A percentile compares a stretch with the other conserved stretches of the same genome.
Conservation (phyloP, 805 yeast species). For the Cyberlindnera euphorbiae region DNA sequence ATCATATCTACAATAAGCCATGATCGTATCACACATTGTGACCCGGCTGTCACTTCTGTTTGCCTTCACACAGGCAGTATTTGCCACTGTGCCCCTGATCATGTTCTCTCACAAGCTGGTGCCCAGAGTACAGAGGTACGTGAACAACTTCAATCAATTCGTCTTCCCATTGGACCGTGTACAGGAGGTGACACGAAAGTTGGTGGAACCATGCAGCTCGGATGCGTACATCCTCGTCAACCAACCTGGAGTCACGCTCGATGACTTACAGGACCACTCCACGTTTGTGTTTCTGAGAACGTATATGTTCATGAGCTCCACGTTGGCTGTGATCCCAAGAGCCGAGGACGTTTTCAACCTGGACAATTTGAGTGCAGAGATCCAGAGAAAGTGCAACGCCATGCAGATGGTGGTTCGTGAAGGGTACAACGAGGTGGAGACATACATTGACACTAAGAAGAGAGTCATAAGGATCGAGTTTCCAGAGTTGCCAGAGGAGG, state of each 20-base stretch:
- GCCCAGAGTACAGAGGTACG: conserved; percentile 25
- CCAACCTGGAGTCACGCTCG: conserved; percentile 46
- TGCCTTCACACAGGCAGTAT: neutral
- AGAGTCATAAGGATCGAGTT: conserved; percentile 60
- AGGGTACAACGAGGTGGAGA: conserved; percentile 43
- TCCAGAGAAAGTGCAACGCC: conserved; percentile 50
- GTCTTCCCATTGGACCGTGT: conserved; percentile 27
- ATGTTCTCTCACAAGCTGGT: conserved; percentile 16
- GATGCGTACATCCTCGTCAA: conserved; percentile 54
- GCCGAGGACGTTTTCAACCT: conserved; percentile 36
- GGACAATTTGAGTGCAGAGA: conserved; percentile 35
- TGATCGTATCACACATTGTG: neutral
- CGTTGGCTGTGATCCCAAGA: conserved; percentile 55
- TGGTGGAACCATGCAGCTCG: conserved; percentile 41
- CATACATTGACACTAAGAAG: conserved; percentile 57
- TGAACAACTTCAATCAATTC: conserved; percentile 19
- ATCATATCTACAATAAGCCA: too few species aligned
- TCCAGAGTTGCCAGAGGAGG: conserved; percentile 41
- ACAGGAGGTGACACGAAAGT: conserved; percentile 26
- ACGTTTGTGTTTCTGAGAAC: conserved; percentile 46
- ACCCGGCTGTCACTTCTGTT: neutral
- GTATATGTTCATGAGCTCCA: conserved; percentile 52
- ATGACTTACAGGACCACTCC: conserved; percentile 40
- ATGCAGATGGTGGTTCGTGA: conserved; percentile 34
- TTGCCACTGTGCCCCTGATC: conserved; percentile 10